Conservation (phyloP, 495 filamentous ascomycete genomes). For the Xylaria intraflava region DNA sequence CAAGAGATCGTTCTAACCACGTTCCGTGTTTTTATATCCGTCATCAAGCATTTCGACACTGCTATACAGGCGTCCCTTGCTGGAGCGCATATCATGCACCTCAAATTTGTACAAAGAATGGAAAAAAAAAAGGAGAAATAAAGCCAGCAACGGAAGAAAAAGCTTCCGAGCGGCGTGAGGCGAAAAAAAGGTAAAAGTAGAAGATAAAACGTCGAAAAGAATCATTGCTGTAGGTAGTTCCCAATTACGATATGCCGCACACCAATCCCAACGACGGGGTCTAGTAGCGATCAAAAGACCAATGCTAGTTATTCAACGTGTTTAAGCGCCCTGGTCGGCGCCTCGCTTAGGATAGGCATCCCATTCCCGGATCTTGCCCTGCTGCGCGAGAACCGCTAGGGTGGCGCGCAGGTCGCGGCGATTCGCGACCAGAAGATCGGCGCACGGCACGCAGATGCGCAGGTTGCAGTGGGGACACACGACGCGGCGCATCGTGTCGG, state of each 20-base stretch:
- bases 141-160: neutral
- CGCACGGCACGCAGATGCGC: slow-evolving; percentile 22
- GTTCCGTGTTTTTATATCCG: neutral
- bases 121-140: neutral
- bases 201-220: neutral
- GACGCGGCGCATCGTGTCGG: slow-evolving; percentile 17
- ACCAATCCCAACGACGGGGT: neutral
- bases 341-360: neutral
- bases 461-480: slow-evolving; percentile 22
- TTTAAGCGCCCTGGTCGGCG: no score
- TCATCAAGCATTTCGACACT: neutral
- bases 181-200: neutral
- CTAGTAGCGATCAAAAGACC: neutral
- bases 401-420: slow-evolving; percentile 14
- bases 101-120: slow-evolving; percentile 6
- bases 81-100: neutral
- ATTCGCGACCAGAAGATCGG: slow-evolving; percentile 16
- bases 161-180: no score
- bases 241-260: neutral
- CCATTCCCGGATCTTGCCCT: slow-evolving; percentile 4
- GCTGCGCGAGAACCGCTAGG: slow-evolving; percentile 5
- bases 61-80: neutral
- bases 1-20: neutral
- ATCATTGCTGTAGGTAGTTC: neutral
- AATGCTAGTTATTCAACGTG: no score